Conservation (phyloP, 2,329 filamentous ascomycete genomes). For the Alternaria arborescens region DNA sequence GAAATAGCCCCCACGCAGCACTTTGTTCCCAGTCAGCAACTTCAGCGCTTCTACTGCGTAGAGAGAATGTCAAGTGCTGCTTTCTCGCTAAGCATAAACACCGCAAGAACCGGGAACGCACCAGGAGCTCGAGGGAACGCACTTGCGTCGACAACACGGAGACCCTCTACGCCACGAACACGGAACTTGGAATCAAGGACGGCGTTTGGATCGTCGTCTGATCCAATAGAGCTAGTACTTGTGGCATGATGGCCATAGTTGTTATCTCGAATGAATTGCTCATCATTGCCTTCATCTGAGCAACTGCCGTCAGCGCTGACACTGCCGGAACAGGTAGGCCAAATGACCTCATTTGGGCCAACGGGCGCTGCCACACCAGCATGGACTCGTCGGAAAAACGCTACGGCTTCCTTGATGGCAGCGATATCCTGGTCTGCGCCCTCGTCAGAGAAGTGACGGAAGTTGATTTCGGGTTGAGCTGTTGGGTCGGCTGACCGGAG, state of each 20-base stretch:
- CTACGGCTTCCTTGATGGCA: not conserved
- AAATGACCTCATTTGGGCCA: no score
- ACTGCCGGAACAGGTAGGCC: not conserved
- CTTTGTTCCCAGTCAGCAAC: no score
- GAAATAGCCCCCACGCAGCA: no score
- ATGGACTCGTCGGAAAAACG: not conserved
- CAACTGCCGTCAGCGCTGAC: not conserved
- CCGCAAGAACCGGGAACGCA: not conserved
- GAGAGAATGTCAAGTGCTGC: not conserved
- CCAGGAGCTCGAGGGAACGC: slow-evolving; percentile 47
- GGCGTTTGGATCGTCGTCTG: not conserved
- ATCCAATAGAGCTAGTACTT: not conserved
- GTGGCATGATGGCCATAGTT: not conserved
- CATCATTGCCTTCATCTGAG: not conserved
- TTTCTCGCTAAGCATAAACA: not conserved
- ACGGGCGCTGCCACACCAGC: not conserved
- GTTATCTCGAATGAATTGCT: not conserved
- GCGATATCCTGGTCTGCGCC: not conserved
- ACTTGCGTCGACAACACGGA: slow-evolving; percentile 70
- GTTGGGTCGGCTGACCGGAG: not conserved
- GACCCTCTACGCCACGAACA: slow-evolving; percentile 63
- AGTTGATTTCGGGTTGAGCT: not conserved
- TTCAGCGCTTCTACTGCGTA: not conserved
- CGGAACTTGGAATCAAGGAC: slow-evolving; percentile 55
- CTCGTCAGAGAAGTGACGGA: not conserved